phyloP scores from a whole-genome alignment of 2,329 filamentous ascomycete genomes.

The Gremmenia infestans region DNA sequence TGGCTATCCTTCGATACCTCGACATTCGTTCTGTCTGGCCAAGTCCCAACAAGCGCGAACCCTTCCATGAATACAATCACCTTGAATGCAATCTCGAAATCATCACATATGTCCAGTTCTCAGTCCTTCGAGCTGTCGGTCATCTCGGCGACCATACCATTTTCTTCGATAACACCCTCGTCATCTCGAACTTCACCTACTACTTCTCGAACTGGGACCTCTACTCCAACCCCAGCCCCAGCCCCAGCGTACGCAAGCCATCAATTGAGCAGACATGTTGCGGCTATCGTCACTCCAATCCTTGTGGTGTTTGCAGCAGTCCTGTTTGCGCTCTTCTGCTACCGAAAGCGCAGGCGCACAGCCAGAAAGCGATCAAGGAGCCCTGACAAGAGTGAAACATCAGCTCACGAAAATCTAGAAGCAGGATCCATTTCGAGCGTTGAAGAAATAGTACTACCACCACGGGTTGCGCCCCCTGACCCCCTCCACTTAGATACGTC shows the following conservation, averaged over 20 bases:
- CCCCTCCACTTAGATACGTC: constrained; percentile 23
- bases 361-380: constrained; percentile 5
- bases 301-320: constrained; percentile 15
- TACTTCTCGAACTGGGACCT: neutral
- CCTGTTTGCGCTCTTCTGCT: constrained; percentile 20
- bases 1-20: constrained; percentile 27
- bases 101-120: constrained; percentile 8
- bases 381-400: constrained; percentile 21
- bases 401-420: constrained; percentile 13
- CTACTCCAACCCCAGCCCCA: neutral
- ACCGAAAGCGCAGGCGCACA: constrained; percentile 10
- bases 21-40: constrained; percentile 21
- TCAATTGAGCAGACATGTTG: constrained; percentile 16
- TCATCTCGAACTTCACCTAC: constrained; percentile 5
- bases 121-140: constrained; percentile 21
- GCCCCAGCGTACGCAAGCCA: neutral
- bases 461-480: constrained; percentile 12
- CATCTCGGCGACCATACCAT: neutral
- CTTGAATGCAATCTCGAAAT: constrained; percentile 22
- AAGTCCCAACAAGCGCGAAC: constrained; percentile 17
- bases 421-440: constrained; percentile 5
- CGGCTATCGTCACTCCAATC: constrained; percentile 23
- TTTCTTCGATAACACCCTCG: neutral
- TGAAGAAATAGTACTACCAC: constrained; percentile 10
- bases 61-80: constrained; percentile 18